Conservation (phyloP, 352 stramenopile species). For the Phytophthora gonapodyides region DNA sequence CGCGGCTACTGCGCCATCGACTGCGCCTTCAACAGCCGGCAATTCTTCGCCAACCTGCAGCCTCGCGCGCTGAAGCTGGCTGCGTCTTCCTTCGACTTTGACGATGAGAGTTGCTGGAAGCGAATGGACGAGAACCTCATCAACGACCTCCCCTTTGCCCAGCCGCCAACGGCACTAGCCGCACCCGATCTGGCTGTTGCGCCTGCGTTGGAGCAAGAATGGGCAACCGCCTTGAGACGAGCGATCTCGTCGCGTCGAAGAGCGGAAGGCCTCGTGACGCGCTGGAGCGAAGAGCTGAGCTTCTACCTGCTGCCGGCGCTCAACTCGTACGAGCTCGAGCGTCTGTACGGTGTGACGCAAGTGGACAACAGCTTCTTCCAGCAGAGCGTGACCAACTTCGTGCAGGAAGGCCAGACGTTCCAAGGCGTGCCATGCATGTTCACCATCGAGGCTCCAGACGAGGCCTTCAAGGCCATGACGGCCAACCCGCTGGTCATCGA, state of each 20-base stretch:
- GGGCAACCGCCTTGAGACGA: conserved; percentile 43
- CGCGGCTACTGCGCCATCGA: conserved; percentile 74
- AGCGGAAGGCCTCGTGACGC: conserved; percentile 56
- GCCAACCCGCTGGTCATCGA: conserved; percentile 53
- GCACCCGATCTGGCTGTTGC: conserved; percentile 38
- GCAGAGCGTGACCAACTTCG: conserved; percentile 75
- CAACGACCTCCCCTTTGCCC: conserved; percentile 42
- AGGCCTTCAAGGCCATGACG: conserved; percentile 52
- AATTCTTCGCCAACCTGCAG: conserved; percentile 84
- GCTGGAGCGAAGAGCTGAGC: conserved; percentile 76
- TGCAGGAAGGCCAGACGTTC: conserved; percentile 84
- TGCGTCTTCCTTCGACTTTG: conserved; percentile 58
- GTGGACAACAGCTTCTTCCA: conserved; percentile 86
- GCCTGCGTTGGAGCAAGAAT: conserved; percentile 52
- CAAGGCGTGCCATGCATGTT: conserved; percentile 85
- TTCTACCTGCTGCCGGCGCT: conserved; percentile 87
- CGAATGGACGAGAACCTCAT: conserved; percentile 56
- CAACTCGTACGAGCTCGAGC: conserved; percentile 87
- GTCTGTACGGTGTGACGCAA: conserved; percentile 61
- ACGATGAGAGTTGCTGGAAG: conserved; percentile 71
- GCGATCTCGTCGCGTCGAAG: conserved; percentile 50
- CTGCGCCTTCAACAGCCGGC: conserved; percentile 79
- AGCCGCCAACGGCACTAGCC: conserved; percentile 34
- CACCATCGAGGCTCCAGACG: conserved; percentile 27
- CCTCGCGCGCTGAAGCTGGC: conserved; percentile 46